These are phyloP conservation scores for Botrytis tulipae DNA, from an alignment of 2,329 filamentous ascomycete species.

Conservation along the genomic window DNA sequence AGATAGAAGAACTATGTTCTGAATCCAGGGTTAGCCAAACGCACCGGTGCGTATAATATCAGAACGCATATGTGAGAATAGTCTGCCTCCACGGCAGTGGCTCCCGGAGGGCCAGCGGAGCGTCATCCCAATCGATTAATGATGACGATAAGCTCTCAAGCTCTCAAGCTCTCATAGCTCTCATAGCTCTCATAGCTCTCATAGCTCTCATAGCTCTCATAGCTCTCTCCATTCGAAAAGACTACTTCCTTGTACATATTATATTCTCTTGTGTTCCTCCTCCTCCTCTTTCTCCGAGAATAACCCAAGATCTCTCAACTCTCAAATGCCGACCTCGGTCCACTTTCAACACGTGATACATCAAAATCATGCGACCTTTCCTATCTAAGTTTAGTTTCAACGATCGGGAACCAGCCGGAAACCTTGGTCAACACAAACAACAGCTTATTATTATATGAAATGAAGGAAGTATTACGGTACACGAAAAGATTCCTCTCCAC, in stretches of 20 bases:
- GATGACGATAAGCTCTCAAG: background rate
- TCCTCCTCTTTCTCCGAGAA: background rate
- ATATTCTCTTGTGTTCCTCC: background rate
- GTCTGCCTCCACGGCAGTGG: slow-evolving; percentile 3
- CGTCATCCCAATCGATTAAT: background rate
- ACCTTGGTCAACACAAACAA: slow-evolving; percentile 10
- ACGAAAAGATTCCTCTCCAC: slow-evolving; percentile 16
- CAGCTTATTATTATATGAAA: background rate
- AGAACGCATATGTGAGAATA: background rate
- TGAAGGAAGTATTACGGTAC: background rate
- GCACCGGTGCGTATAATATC: background rate
- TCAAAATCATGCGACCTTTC: background rate
- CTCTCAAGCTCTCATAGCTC: background rate
- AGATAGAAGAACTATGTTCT: background rate
- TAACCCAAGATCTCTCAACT: background rate
- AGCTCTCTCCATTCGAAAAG: background rate
- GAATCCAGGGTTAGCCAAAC: background rate
- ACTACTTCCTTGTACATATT: background rate
- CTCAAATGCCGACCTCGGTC: slow-evolving; percentile 9
- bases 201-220: background rate
- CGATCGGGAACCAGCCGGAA: slow-evolving; percentile 6
- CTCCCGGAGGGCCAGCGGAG: background rate
- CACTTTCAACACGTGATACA: background rate
- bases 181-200: background rate
- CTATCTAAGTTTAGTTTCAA: background rate